Evolutionary conservation across 202 grass and related monocot genomes (phyloP), one percentile per base, ranked within the genome.

Genomic region (Schoenoplectus tabernaemontani): DNA sequence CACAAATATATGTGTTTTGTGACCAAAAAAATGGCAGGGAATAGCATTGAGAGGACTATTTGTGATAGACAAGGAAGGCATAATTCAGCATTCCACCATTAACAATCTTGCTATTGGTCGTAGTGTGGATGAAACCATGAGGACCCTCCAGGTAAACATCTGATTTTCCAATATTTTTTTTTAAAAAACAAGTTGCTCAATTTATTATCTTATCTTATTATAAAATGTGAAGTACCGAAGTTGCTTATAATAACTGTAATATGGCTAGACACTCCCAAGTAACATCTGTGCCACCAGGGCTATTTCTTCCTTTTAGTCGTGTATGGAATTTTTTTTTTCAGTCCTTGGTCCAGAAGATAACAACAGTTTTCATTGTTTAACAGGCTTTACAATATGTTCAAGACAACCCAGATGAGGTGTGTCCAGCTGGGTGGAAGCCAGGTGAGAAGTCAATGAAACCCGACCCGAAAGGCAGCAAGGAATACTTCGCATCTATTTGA

Each of bases 391-490:
- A 89, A 37, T 89, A 82, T 74, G 87, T 89, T 13, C 87, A 89
- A 75, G 87, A 85, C 72, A 89, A 89, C 68, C 83, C 87, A 26
- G 87, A 89, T 38, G 87, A 85, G 83, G 87, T 89, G 68, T 89
- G 87, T 43, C 87, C 87, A 53, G 87, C 87, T 8, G 87, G 87
- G 62, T 85, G 87, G 87, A 89, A 89, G 39, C 87, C 87, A 28
- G 87, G 87, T 19, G 87, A 85, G 24, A 89, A 89, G 85, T 90
- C 90, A 0, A 96, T 96, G 93, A 96, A 96, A 87, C 90, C 93
- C 1, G 93, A 96, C 72, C 93, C 93, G 5, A 96, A 96, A 83
- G 86, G 88, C 47, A 96, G 90, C 85, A 96, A 96, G 77, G 93
- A 96, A 48, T 96, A 99, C 77, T 50, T 50, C 8, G 11, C 12